Base-by-base conservation (phyloP, 129 eudicot genomes). In the Escallonia rubra region DNA sequence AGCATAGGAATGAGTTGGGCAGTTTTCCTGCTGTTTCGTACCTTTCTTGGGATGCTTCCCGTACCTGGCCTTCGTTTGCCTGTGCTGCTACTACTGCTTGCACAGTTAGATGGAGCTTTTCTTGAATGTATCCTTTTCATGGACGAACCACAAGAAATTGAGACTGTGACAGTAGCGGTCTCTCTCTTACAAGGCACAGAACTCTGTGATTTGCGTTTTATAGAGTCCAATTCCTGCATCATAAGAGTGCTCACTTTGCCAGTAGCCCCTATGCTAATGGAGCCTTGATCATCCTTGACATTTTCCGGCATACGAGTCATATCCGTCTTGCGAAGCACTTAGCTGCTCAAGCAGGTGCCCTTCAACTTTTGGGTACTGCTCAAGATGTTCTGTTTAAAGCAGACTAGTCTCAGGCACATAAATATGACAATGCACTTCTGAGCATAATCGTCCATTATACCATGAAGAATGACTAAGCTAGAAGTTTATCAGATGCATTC, bases 221-320 rank as follows among this genome's bases (percentile, higher is more conserved):
- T 59, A 8, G 76, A 62, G 4, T 72, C 79, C 43, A 81, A 72
- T 67, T 81, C 85, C 65, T 63, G 78, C 78, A 72, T 75, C 81
- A 81, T 81, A 43, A 81, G 65, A 43, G 78, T 76, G 59, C 85
- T 63, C 10, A 81, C 81, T 76, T 68, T 76, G 50, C 85, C 85
- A 7, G 85, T 76, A 46, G 81, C 61, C 61, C 85, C 85, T 23
- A 81, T 45, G 45, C 60, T 81, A 0, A 81, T 72, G 23, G 72
- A 67, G 40, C 72, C 68, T 75, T 60, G 66, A 59, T 75, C 67
- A 7, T 12, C 72, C 62, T 54, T 55, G 45, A 65, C 34, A 47
- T 47, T 2, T 11, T 61, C 49, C 11, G 2, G 65, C 14, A 3
- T 6, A 42, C 39, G 51, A 61, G 47, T 65, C 81, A 67, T 59